Percentiles rank a stretch among this genome's conserved stretches.
Evolutionary conservation across 441 rosid species (phyloP).

Genomic region (Daphne laureola): DNA sequence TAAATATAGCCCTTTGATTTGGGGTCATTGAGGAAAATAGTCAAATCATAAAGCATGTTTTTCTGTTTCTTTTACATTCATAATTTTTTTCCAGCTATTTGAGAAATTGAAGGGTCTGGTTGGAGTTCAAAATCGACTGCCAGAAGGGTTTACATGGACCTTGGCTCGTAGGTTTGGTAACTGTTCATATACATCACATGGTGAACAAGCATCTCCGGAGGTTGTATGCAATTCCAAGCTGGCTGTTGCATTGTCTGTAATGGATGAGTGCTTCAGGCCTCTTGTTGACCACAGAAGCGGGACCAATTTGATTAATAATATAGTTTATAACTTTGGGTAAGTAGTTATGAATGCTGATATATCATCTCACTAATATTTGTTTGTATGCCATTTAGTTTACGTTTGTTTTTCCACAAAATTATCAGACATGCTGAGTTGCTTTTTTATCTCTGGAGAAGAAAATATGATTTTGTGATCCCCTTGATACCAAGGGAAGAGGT

Average conservation of each 20-base stretch:
- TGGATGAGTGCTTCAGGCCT: conserved; percentile 97
- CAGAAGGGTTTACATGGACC: conserved; percentile 83
- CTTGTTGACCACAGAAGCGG: conserved; percentile 82
- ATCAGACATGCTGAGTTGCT: too few relatives aligned
- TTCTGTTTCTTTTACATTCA: conserved; percentile 8
- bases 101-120: conserved; percentile 50
- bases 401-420: neutral
- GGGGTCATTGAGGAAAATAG: too few relatives aligned
- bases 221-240: conserved; percentile 78
- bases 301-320: conserved; percentile 70
- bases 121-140: conserved; percentile 75
- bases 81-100: conserved; percentile 41
- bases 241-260: conserved; percentile 77
- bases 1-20: too few relatives aligned
- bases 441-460: too few relatives aligned
- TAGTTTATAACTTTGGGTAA: conserved; percentile 84
- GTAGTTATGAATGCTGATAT: conserved; percentile 14
- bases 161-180: conserved; percentile 64
- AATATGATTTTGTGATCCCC: too few relatives aligned
- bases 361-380: neutral
- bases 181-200: conserved; percentile 37
- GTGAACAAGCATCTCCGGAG: conserved; percentile 36
- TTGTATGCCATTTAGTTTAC: neutral
- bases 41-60: neutral
- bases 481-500: too few relatives aligned